These are phyloP conservation scores for Trifolium dubium DNA, from an alignment of 306 rosid genomes.

Conservation along the genomic window DNA sequence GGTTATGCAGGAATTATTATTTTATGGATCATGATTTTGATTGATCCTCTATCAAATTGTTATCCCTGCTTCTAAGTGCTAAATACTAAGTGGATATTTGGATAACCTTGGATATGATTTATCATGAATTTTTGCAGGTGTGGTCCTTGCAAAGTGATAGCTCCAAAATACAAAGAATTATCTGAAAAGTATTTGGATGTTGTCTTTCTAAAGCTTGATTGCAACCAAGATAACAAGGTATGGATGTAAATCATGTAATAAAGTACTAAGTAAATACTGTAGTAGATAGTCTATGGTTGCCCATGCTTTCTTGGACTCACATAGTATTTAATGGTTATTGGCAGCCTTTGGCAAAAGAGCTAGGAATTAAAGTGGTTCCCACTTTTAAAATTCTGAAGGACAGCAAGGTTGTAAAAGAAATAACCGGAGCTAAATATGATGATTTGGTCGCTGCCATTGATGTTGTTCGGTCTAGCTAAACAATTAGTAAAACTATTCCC, in stretches of 20 bases:
- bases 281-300: background rate
- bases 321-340: conserved; percentile 40
- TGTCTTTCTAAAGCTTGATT: conserved; percentile 90
- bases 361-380: conserved; percentile 94
- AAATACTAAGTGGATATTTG: conserved; percentile 28
- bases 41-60: conserved; percentile 12
- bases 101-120: conserved; percentile 29
- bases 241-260: background rate
- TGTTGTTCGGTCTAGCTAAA: conserved; percentile 63
- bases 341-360: conserved; percentile 97
- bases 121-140: conserved; percentile 66
- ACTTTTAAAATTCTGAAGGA: conserved; percentile 94
- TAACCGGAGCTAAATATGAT: conserved; percentile 88
- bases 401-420: conserved; percentile 77
- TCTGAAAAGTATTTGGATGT: conserved; percentile 84
- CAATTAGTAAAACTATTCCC: background rate
- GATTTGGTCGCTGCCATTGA: conserved; percentile 87
- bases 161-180: conserved; percentile 77
- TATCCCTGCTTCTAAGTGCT: conserved; percentile 2
- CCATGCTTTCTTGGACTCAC: conserved; percentile 7
- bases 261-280: background rate
- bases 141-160: conserved; percentile 98
- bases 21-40: conserved; percentile 10
- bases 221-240: conserved; percentile 92
- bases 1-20: conserved; percentile 25